phyloP scores from a whole-genome alignment of 495 filamentous ascomycete genomes.

The Hypomontagnella monticulosa region DNA sequence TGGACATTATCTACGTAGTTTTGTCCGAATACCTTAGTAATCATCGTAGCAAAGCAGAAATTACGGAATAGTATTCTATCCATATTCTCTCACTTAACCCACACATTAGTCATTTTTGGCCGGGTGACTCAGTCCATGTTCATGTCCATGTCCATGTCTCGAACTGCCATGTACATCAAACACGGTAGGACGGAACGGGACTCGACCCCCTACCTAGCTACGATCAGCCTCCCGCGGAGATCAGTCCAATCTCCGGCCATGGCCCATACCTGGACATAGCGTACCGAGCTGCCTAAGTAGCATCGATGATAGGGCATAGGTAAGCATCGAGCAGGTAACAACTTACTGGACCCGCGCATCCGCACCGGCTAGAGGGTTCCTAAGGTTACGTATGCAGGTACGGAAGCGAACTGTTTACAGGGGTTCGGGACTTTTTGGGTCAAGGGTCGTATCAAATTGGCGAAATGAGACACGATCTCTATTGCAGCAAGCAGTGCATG shows the following conservation, averaged over 20 bases:
- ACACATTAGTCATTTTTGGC: conserved; percentile 25
- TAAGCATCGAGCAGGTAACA: not conserved
- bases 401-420: not conserved
- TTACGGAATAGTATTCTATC: conserved; percentile 7
- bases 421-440: conserved; percentile 18
- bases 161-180: too few species aligned
- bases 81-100: conserved; percentile 23
- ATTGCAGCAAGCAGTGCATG: conserved; percentile 19
- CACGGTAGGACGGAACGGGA: not conserved
- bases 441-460: conserved; percentile 27
- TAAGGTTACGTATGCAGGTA: conserved; percentile 32
- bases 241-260: conserved; percentile 14
- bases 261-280: not conserved
- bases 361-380: conserved; percentile 10
- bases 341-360: conserved; percentile 24
- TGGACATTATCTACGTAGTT: not conserved
- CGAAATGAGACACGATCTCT: conserved; percentile 33
- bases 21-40: conserved; percentile 22
- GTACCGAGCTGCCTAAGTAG: not conserved
- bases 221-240: conserved; percentile 17
- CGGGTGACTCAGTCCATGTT: conserved; percentile 27
- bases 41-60: conserved; percentile 1
- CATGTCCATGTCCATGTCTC: not conserved
- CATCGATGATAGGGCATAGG: conserved; percentile 11
- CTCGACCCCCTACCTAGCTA: conserved; percentile 1